Evolutionary conservation across 2,329 filamentous ascomycete species (phyloP), one percentile per base, ranked within the genome.

Genomic region (Fusarium sp.): DNA sequence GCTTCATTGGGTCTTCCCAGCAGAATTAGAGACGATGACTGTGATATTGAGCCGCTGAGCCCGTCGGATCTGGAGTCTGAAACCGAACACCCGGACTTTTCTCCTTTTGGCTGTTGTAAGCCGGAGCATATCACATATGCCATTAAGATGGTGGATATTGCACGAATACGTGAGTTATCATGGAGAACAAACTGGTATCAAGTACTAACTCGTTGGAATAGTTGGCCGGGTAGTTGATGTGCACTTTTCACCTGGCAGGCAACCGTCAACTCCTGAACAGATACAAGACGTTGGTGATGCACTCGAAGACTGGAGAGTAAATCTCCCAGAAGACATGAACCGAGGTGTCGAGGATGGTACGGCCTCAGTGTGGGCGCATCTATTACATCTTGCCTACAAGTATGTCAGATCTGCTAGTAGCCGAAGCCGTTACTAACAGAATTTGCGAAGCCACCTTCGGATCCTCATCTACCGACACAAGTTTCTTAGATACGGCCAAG

Each of bases 321-420:
- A 78, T n/a, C 70, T 84, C 1, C 82, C 82, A 1, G 73, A 78
- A 1, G 74, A 73, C 14, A 75, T 84, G 71, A 79, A 76, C 33
- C 75, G 77, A 11, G 72, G 77, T 0, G 76, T 79, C 0, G 81
- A 83, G 1, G 81, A 82, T 43, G 81, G 78, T 8, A 79, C 75
- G 30, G 79, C 81, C 7, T 83, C 81, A 0, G 79, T 83, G 17
- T 81, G 82, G 80, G 78, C 81, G 3, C 82, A 81, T 35, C 77
- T 84, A 11, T 63, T 84, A n/a, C 82, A 84, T 30, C 70, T 84
- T 8, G 82, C 81, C 1, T 83, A 83, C 72, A 81, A 84, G 81
- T 83, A 72, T 20, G 78, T 59, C 14, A 4, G 5, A 2, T 15
- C 15, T 4, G 14, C 2, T 2, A 15, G 17, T 14, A 15, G 7